Conservation (phyloP, 75 land plant genomes). For the Gnetum montanum region DNA sequence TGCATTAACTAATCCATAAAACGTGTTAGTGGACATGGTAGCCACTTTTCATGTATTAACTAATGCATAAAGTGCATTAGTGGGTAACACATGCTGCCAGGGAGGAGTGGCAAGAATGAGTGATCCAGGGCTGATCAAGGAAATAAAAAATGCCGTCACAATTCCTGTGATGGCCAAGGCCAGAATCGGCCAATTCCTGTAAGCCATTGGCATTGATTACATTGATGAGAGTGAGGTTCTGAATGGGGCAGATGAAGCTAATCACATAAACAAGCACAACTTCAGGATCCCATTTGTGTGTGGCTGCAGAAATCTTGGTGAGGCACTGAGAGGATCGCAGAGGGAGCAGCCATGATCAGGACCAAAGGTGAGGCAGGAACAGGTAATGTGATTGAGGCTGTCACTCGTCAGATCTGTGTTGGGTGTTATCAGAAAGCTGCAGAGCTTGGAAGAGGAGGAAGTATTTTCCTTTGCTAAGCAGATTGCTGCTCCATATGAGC, state of each 20-base stretch:
- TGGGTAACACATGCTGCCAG: too few relatives aligned
- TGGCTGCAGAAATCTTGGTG: neutral
- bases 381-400: conserved; percentile 79
- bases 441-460: conserved; percentile 27
- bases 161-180: conserved; percentile 37
- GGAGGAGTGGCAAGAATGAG: conserved; percentile 36
- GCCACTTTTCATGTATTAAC: too few relatives aligned
- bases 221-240: conserved; percentile 39
- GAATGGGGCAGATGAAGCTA: conserved; percentile 38
- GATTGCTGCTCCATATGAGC: conserved; percentile 49
- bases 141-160: conserved; percentile 29
- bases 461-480: conserved; percentile 33
- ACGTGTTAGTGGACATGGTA: too few relatives aligned
- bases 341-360: conserved; percentile 43
- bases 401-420: conserved; percentile 48
- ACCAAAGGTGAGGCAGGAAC: conserved; percentile 91
- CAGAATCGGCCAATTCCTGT: conserved; percentile 28
- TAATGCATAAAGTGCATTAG: too few relatives aligned
- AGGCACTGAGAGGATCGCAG: neutral
- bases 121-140: conserved; percentile 26
- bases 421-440: conserved; percentile 29
- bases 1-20: too few relatives aligned
- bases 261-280: conserved; percentile 92
- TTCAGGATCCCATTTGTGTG: conserved; percentile 25
- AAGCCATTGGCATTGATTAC: conserved; percentile 31